These are phyloP conservation scores for Hypericum perforatum DNA, from an alignment of 345 rosid species.

Conservation along the genomic window DNA sequence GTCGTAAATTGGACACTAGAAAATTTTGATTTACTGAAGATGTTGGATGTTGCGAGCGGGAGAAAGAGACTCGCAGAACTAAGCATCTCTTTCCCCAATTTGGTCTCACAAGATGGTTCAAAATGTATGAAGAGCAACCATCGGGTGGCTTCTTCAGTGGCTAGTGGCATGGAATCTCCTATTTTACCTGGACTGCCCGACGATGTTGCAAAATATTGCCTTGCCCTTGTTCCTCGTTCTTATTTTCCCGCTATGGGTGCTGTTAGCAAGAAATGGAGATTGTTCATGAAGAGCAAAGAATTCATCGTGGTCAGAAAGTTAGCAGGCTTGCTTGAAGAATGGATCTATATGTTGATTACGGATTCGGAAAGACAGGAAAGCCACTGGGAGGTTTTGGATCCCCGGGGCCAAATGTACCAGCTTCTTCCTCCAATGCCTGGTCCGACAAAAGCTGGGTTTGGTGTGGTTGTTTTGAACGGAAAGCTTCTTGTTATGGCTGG, in stretches of 20 bases:
- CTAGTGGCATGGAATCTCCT: slow-evolving; percentile 26
- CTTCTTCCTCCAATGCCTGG: slow-evolving; percentile 79
- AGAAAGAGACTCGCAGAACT: slow-evolving; percentile 15
- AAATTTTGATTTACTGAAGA: slow-evolving; percentile 18
- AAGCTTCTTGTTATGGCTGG: slow-evolving; percentile 81
- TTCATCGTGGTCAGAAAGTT: slow-evolving; percentile 52
- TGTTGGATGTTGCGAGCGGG: slow-evolving; percentile 42
- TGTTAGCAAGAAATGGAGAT: slow-evolving; percentile 85
- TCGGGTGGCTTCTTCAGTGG: slow-evolving; percentile 22
- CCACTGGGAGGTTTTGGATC: slow-evolving; percentile 80
- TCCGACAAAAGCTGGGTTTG: slow-evolving; percentile 54
- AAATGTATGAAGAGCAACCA: slow-evolving; percentile 26
- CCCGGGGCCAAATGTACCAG: slow-evolving; percentile 41
- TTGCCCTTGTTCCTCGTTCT: slow-evolving; percentile 75
- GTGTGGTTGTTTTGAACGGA: slow-evolving; percentile 57
- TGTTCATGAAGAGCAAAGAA: slow-evolving; percentile 68
- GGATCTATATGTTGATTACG: slow-evolving; percentile 62
- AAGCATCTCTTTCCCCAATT: slow-evolving; percentile 24
- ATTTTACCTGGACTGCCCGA: slow-evolving; percentile 81
- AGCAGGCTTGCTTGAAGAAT: slow-evolving; percentile 72
- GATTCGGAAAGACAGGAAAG: slow-evolving; percentile 56
- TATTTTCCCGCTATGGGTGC: slow-evolving; percentile 62
- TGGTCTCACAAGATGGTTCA: slow-evolving; percentile 14
- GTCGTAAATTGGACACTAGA: slow-evolving; percentile 12
- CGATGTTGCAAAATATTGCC: slow-evolving; percentile 75